Conservation (phyloP, 371 early-diverging fungal species). For the Apophysomyces trapeziformis region DNA sequence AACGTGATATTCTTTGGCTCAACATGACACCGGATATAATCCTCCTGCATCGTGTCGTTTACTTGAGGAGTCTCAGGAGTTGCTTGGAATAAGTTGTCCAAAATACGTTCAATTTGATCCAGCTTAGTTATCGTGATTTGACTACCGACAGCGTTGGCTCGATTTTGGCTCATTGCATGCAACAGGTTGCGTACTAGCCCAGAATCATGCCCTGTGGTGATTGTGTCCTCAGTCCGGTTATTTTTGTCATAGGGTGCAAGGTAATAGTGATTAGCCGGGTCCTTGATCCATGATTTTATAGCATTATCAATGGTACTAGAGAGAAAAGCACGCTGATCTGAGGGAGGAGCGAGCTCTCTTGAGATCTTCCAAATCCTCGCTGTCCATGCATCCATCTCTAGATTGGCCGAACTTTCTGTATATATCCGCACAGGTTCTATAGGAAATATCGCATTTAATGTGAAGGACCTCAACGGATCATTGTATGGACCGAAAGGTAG, state of each 20-base stretch:
- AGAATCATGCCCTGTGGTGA: constrained; percentile 10
- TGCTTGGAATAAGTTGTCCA: constrained; percentile 24
- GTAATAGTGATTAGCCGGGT: constrained; percentile 49
- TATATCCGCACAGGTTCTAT: constrained; percentile 55
- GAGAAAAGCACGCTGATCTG: constrained; percentile 61
- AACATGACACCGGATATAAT: background rate
- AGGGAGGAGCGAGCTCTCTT: constrained; percentile 58
- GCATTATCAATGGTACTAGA: constrained; percentile 62
- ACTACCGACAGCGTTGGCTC: background rate
- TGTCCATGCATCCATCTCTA: constrained; percentile 66
- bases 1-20: constrained; percentile 10
- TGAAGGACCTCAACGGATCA: constrained; percentile 70
- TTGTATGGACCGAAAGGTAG: constrained; percentile 74
- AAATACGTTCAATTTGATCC: constrained; percentile 33
- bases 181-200: constrained; percentile 31
- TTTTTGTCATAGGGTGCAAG: constrained; percentile 43
- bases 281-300: constrained; percentile 65
- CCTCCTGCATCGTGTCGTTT: background rate
- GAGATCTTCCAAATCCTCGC: constrained; percentile 66
- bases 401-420: constrained; percentile 44
- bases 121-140: constrained; percentile 24
- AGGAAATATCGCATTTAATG: constrained; percentile 69
- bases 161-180: constrained; percentile 26
- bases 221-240: constrained; percentile 20
- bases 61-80: background rate